Conservation (phyloP, 2,329 filamentous ascomycete genomes). For the Clonostachys sp. region DNA sequence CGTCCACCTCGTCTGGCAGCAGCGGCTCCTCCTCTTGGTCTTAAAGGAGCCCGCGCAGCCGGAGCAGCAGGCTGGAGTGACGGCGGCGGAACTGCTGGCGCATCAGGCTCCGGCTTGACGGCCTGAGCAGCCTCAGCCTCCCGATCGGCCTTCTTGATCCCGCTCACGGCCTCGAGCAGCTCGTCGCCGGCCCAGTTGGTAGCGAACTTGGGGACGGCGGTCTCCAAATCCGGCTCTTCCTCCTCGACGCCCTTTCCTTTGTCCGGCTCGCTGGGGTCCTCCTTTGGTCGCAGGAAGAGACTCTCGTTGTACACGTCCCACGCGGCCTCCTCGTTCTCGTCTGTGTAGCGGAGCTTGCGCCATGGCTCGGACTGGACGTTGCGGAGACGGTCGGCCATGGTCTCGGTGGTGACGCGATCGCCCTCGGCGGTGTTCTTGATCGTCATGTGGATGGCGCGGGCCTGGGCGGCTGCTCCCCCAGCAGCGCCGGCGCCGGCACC, state of each 20-base stretch:
- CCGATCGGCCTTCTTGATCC: conserved; percentile 27
- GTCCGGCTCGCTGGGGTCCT: conserved; percentile 1
- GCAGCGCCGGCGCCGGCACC: conserved; percentile 24
- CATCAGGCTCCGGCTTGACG: background rate
- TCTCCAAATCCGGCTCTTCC: conserved; percentile 16
- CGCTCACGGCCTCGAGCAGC: conserved; percentile 40
- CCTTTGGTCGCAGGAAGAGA: conserved; percentile 40
- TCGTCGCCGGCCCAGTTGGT: conserved; percentile 37
- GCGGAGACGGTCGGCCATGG: conserved; percentile 71
- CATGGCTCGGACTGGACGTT: conserved; percentile 79
- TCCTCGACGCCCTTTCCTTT: conserved; percentile 6
- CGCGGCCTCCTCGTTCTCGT: conserved; percentile 72
- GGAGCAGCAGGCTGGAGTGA: conserved; percentile 11
- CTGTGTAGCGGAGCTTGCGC: conserved; percentile 73
- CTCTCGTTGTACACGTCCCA: conserved; percentile 74
- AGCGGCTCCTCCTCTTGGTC: conserved; percentile 5
- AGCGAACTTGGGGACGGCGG: conserved; percentile 29
- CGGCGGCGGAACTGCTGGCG: conserved; percentile 16
- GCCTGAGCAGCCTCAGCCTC: conserved; percentile 15
- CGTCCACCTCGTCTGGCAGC: background rate
- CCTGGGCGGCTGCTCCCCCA: conserved; percentile 36
- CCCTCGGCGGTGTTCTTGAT: conserved; percentile 73
- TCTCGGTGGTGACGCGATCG: conserved; percentile 61
- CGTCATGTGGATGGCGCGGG: conserved; percentile 80
- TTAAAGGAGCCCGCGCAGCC: background rate